phyloP scores from a whole-genome alignment of 1,284 basidiomycete genomes.

The Ganoderma resinaceum region DNA sequence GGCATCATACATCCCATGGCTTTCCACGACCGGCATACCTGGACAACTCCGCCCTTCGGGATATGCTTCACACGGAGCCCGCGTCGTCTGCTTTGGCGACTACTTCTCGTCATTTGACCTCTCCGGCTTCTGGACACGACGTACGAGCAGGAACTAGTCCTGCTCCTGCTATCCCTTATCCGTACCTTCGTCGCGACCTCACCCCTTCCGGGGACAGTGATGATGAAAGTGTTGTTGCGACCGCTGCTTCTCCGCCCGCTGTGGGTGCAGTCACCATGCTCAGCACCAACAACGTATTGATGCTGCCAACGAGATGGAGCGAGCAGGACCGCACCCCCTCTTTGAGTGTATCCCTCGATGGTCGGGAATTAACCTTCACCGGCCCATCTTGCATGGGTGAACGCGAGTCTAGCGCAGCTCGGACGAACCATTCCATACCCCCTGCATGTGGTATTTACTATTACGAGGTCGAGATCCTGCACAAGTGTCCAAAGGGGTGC shows the following conservation, averaged over 20 bases:
- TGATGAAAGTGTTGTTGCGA: slow-evolving; percentile 56
- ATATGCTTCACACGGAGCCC: slow-evolving; percentile 70
- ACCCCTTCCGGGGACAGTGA: slow-evolving; percentile 61
- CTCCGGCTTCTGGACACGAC: slow-evolving; percentile 17
- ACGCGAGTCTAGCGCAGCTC: slow-evolving; percentile 82
- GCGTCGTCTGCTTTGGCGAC: slow-evolving; percentile 47
- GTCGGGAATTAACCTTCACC: slow-evolving; percentile 73
- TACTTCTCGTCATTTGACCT: slow-evolving; percentile 16
- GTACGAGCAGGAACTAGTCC: slow-evolving; percentile 21
- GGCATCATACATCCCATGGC: slow-evolving; percentile 38
- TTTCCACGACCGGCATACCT: slow-evolving; percentile 77
- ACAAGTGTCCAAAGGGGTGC: slow-evolving; percentile 82
- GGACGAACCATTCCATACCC: slow-evolving; percentile 79
- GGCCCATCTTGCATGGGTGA: slow-evolving; percentile 68
- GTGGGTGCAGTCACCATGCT: slow-evolving; percentile 39
- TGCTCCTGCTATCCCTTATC: slow-evolving; percentile 36
- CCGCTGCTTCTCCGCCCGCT: slow-evolving; percentile 46
- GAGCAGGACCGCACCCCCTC: slow-evolving; percentile 65
- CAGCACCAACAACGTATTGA: slow-evolving; percentile 51
- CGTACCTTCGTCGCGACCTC: slow-evolving; percentile 40
- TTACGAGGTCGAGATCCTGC: slow-evolving; percentile 85
- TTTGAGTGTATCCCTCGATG: slow-evolving; percentile 71
- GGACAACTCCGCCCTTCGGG: slow-evolving; percentile 73
- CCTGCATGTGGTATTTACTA: slow-evolving; percentile 89
- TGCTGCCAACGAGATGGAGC: slow-evolving; percentile 83